Conservation (phyloP, 164 flowering plant genomes). For the Malania oleifera region DNA sequence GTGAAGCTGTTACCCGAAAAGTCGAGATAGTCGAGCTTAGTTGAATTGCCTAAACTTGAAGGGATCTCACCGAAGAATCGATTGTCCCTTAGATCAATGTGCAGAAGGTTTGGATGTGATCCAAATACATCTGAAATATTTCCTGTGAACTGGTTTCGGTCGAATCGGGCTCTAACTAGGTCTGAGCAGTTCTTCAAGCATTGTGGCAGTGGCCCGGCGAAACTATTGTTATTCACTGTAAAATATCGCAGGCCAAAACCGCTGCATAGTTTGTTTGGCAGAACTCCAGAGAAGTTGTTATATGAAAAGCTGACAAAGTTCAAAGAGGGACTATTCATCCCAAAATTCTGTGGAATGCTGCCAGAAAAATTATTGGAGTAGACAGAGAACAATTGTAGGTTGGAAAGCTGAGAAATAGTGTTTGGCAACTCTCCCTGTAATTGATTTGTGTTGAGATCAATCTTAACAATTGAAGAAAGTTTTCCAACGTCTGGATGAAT, state of each 20-base stretch:
- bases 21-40: slow-evolving; percentile 19
- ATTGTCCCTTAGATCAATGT: slow-evolving; percentile 26
- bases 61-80: slow-evolving; percentile 29
- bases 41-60: slow-evolving; percentile 11
- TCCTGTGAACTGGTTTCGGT: slow-evolving; percentile 44
- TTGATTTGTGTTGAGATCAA: slow-evolving; percentile 28
- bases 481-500: slow-evolving; percentile 38
- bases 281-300: slow-evolving; percentile 57
- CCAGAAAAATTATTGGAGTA: slow-evolving; percentile 36
- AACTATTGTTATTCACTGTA: slow-evolving; percentile 39
- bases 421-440: slow-evolving; percentile 36
- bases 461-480: slow-evolving; percentile 8
- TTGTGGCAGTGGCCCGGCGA: slow-evolving; percentile 51
- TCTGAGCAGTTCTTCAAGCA: slow-evolving; percentile 50
- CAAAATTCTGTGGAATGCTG: slow-evolving; percentile 37
- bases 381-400: slow-evolving; percentile 20
- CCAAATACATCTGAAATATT: slow-evolving; percentile 35
- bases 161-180: slow-evolving; percentile 45
- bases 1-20: slow-evolving; percentile 21
- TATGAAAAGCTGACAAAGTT: slow-evolving; percentile 38
- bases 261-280: slow-evolving; percentile 56
- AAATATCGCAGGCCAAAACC: slow-evolving; percentile 30
- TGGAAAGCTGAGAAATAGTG: slow-evolving; percentile 25
- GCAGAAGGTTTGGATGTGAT: slow-evolving; percentile 26
- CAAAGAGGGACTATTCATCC: slow-evolving; percentile 18